Percentiles rank a stretch among this genome's conserved stretches.
These are phyloP conservation scores for Lipomyces kockii DNA, from an alignment of 805 yeast genomes.

Conservation along the genomic window DNA sequence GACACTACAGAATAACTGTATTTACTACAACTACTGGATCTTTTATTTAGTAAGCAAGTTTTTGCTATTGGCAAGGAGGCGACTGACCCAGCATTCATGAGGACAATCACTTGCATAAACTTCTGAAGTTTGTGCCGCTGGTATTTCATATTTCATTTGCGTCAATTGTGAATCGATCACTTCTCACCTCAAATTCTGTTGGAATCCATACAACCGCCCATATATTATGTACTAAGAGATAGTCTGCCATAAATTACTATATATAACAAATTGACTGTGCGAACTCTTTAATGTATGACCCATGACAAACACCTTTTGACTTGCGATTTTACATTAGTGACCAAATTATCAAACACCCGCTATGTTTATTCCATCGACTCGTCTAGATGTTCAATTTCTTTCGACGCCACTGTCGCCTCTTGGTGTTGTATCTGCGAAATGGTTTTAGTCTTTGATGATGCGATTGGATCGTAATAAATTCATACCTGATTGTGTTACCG, in stretches of 20 bases:
- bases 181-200: no score
- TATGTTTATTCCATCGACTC: background rate
- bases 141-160: no score
- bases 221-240: background rate
- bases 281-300: background rate
- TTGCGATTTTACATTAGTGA: background rate
- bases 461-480: no score
- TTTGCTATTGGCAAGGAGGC: background rate
- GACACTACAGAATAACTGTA: no score
- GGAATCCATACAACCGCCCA: background rate
- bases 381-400: constrained; percentile 94
- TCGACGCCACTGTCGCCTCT: constrained; percentile 99
- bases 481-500: constrained; percentile 81
- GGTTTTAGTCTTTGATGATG: constrained; percentile 2
- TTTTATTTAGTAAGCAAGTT: background rate
- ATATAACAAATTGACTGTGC: background rate
- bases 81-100: no score
- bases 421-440: constrained; percentile 80
- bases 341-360: background rate
- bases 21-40: background rate
- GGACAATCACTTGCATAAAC: no score
- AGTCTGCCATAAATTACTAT: background rate
- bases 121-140: no score
- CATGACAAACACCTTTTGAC: background rate
- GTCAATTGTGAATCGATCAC: no score